Conservation (phyloP, 495 filamentous ascomycete species). For the Oleoguttula mirabilis region DNA sequence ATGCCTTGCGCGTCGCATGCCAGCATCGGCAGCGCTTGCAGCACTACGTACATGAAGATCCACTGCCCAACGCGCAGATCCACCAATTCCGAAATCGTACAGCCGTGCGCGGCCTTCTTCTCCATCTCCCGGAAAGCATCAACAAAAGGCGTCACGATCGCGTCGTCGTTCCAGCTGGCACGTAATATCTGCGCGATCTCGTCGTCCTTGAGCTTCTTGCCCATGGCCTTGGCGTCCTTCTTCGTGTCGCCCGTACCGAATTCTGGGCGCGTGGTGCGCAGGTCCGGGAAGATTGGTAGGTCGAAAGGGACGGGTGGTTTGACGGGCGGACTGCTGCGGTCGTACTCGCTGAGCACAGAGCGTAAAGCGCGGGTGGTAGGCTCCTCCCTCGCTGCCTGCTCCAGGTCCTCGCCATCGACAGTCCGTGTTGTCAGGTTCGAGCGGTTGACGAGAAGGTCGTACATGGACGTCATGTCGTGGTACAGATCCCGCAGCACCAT, state of each 20-base stretch:
- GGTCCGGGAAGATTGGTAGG: conserved; percentile 60
- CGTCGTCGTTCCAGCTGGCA: conserved; percentile 65
- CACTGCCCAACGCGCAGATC: conserved; percentile 78
- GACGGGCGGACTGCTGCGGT: conserved; percentile 75
- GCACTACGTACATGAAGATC: conserved; percentile 85
- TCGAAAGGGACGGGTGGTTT: conserved; percentile 89
- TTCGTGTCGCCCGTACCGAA: conserved; percentile 53
- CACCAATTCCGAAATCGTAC: conserved; percentile 55
- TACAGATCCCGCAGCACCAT: conserved; percentile 72
- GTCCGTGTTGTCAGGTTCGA: conserved; percentile 44
- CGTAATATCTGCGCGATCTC: conserved; percentile 63
- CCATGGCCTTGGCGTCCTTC: conserved; percentile 52
- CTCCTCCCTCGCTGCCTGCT: conserved; percentile 34
- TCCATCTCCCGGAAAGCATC: conserved; percentile 76
- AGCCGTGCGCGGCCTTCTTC: conserved; percentile 57
- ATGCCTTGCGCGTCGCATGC: conserved; percentile 77
- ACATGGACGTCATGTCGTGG: conserved; percentile 71
- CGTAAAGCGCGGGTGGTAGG: conserved; percentile 48
- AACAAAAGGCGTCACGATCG: conserved; percentile 55
- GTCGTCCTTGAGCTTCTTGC: conserved; percentile 60
- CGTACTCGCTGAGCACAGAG: conserved; percentile 69
- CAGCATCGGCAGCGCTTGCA: conserved; percentile 82
- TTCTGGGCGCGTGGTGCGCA: conserved; percentile 48
- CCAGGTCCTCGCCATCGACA: conserved; percentile 43
- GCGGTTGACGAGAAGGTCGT: conserved; percentile 80